Percentiles rank a stretch among this genome's conserved stretches.
phyloP scores from a whole-genome alignment of 345 rosid genomes.

The Brassica napus region DNA sequence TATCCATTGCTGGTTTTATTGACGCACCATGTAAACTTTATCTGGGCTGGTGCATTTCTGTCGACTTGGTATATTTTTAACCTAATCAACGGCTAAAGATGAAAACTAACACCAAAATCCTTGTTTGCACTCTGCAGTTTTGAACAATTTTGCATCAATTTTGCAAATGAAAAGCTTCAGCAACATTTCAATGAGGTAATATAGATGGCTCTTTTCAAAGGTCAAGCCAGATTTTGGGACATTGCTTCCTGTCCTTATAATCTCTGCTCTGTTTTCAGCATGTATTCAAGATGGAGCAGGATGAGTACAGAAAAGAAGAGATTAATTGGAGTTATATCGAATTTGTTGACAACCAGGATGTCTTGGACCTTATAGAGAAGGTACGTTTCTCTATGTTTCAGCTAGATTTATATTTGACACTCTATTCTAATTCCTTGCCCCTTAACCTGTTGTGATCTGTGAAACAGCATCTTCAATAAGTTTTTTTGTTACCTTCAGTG shows the following conservation, averaged over 20 bases:
- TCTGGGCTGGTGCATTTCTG: constrained; percentile 23
- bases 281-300: constrained; percentile 99
- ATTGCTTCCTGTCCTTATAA: constrained; percentile 7
- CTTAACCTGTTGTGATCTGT: background rate
- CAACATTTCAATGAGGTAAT: constrained; percentile 98
- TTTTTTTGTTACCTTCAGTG: background rate
- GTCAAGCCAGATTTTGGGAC: constrained; percentile 5
- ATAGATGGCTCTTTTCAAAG: constrained; percentile 3
- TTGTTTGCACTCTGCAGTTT: constrained; percentile 56
- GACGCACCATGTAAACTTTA: constrained; percentile 10
- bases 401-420: constrained; percentile 3
- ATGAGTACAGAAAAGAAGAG: constrained; percentile 91
- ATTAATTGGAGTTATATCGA: constrained; percentile 99
- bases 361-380: constrained; percentile 96
- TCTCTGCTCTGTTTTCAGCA: constrained; percentile 61
- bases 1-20: constrained; percentile 5
- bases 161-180: constrained; percentile 99
- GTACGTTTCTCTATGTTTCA: constrained; percentile 43
- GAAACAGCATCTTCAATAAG: background rate
- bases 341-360: constrained; percentile 98
- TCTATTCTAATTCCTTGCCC: constrained; percentile 12
- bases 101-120: constrained; percentile 15
- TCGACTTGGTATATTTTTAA: background rate
- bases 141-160: constrained; percentile 98
- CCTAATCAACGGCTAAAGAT: background rate